A percentile compares a stretch with the other conserved stretches of the same genome.
phyloP scores from a whole-genome alignment of 2,329 filamentous ascomycete genomes.

The Aspergillus aculeatus region DNA sequence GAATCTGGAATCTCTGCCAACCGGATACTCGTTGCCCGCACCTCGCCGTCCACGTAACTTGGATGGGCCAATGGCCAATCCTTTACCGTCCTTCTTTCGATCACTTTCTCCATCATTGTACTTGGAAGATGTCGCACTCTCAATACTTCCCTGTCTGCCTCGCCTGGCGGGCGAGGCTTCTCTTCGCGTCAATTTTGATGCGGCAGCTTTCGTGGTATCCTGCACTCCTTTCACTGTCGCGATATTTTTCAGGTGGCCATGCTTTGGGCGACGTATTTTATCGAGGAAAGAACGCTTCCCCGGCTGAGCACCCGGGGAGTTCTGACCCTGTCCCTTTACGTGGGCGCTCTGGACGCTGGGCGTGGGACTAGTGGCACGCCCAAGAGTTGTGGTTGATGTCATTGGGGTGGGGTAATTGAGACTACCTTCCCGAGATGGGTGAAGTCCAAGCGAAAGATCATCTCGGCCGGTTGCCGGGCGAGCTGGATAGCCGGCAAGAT shows the following conservation, averaged over 20 bases:
- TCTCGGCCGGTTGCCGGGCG: slow-evolving; percentile 75
- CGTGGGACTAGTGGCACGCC: slow-evolving; percentile 76
- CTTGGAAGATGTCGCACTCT: slow-evolving; percentile 26
- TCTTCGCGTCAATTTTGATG: slow-evolving; percentile 28
- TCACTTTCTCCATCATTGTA: slow-evolving; percentile 36
- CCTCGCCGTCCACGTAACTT: slow-evolving; percentile 37
- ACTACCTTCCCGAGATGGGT: slow-evolving; percentile 51
- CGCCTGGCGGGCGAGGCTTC: slow-evolving; percentile 34
- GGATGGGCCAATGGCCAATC: slow-evolving; percentile 30
- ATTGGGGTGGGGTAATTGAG: slow-evolving; percentile 48
- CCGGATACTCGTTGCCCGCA: slow-evolving; percentile 30
- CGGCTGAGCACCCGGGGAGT: slow-evolving; percentile 39
- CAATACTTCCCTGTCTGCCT: slow-evolving; percentile 38
- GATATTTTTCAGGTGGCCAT: slow-evolving; percentile 35
- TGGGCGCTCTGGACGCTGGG: slow-evolving; percentile 68
- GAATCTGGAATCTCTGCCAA: slow-evolving; percentile 24
- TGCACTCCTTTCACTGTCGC: slow-evolving; percentile 31
- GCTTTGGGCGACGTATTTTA: slow-evolving; percentile 52
- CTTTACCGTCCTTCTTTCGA: slow-evolving; percentile 40
- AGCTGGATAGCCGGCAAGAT: slow-evolving; percentile 53
- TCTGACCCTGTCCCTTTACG: slow-evolving; percentile 48
- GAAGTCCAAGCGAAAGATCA: slow-evolving; percentile 60
- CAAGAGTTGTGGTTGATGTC: slow-evolving; percentile 51
- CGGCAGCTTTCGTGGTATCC: slow-evolving; percentile 25
- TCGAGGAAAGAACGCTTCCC: slow-evolving; percentile 53